Percentiles rank a stretch among this genome's conserved stretches.
Evolutionary conservation across 1,284 basidiomycete genomes (phyloP).

Genomic region (Rhodotorula sp.): DNA sequence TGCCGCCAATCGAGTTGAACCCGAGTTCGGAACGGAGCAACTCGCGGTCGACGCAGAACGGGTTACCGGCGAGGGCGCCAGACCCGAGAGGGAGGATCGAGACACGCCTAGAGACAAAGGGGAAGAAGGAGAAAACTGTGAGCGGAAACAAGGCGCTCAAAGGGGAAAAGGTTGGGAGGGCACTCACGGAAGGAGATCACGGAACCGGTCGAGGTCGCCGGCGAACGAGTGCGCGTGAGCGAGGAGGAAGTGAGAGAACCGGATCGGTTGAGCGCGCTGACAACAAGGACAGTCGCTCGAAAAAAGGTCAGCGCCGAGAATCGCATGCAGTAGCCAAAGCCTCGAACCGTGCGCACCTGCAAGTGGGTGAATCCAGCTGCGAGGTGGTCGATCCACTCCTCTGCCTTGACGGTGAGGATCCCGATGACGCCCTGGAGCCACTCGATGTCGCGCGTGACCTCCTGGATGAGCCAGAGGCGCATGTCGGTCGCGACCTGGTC

Average conservation of each 20-base stretch:
- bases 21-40: conserved; percentile 82
- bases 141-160: not conserved
- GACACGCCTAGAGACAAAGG: conserved; percentile 62
- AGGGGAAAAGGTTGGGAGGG: no score
- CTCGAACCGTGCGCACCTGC: conserved; percentile 60
- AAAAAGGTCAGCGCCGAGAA: no score
- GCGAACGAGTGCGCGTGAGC: conserved; percentile 92
- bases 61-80: conserved; percentile 94
- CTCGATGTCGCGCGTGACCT: conserved; percentile 69
- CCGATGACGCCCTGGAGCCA: conserved; percentile 75
- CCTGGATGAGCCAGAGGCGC: conserved; percentile 88
- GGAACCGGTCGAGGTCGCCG: conserved; percentile 81
- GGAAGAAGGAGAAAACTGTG: not conserved
- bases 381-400: conserved; percentile 84
- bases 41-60: conserved; percentile 86
- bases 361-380: conserved; percentile 97
- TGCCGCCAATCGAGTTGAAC: conserved; percentile 80
- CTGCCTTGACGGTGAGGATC: conserved; percentile 86
- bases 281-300: not conserved
- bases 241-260: conserved; percentile 95
- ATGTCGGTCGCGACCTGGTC: conserved; percentile 98
- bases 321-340: no score
- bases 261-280: conserved; percentile 92
- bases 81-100: conserved; percentile 91
- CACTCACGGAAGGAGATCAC: conserved; percentile 64